These are phyloP conservation scores for Erodium trifolium DNA, from an alignment of 441 rosid species.

Conservation along the genomic window DNA sequence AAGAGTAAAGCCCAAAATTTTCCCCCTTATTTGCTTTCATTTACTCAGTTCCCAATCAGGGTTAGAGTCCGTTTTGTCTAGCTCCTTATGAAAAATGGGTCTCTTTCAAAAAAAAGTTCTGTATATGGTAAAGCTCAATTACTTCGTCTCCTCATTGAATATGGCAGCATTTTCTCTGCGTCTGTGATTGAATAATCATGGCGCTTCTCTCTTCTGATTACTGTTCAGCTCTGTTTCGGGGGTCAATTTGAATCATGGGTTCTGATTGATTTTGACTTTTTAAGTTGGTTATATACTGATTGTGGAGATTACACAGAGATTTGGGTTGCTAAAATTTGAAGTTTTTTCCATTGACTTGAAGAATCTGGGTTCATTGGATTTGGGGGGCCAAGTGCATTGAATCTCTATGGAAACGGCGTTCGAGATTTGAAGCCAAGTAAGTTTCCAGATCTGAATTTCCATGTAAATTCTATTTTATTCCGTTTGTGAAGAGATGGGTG, in stretches of 20 bases:
- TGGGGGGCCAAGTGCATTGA: slow-evolving; percentile 11
- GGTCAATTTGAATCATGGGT: slow-evolving; percentile 17
- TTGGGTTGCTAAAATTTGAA: slow-evolving; percentile 23
- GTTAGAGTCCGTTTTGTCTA: slow-evolving; percentile 20
- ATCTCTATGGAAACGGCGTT: slow-evolving; percentile 22
- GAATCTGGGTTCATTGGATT: slow-evolving; percentile 28
- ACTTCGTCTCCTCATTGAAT: slow-evolving; percentile 27
- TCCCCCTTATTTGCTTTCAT: slow-evolving; percentile 12
- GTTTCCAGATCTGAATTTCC: slow-evolving; percentile 65
- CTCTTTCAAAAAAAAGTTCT: slow-evolving; percentile 37
- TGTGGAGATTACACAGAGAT: slow-evolving; percentile 20
- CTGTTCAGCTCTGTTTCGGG: slow-evolving; percentile 16
- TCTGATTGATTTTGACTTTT: slow-evolving; percentile 6
- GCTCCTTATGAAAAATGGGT: slow-evolving; percentile 27
- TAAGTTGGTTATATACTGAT: slow-evolving; percentile 25
- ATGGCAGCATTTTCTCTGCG: slow-evolving; percentile 23
- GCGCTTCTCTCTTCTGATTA: slow-evolving; percentile 9
- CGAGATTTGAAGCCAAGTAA: slow-evolving; percentile 39
- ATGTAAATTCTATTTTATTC: slow-evolving; percentile 29
- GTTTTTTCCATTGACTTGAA: slow-evolving; percentile 20
- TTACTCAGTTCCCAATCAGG: slow-evolving; percentile 20
- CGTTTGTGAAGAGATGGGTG: slow-evolving; percentile 29
- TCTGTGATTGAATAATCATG: slow-evolving; percentile 23
- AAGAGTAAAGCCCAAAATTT: slow-evolving; percentile 16
- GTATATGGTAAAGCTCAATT: slow-evolving; percentile 30